Conservation (phyloP, 495 filamentous ascomycete species). For the Podospora didyma region DNA sequence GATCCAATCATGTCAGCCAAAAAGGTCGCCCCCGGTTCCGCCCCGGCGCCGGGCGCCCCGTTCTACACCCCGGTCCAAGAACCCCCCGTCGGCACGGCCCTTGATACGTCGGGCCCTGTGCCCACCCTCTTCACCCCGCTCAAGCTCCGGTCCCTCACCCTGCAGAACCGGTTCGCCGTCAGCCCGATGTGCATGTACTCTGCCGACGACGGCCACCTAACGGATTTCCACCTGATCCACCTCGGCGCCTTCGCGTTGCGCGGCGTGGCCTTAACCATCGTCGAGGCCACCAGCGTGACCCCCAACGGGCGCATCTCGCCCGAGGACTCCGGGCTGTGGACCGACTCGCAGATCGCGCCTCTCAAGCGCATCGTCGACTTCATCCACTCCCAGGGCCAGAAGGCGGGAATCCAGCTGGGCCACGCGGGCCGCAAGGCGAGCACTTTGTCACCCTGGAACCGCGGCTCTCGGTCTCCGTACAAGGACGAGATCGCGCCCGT, state of each 20-base stretch:
- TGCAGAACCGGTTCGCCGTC: slow-evolving; percentile 68
- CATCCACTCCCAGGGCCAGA: slow-evolving; percentile 58
- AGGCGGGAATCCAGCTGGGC: slow-evolving; percentile 67
- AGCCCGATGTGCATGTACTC: slow-evolving; percentile 69
- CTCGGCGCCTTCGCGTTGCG: slow-evolving; percentile 60
- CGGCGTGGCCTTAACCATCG: slow-evolving; percentile 60
- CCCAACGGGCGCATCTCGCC: slow-evolving; percentile 69
- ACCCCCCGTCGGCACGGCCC: slow-evolving; percentile 50
- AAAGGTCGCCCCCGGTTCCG: slow-evolving; percentile 12
- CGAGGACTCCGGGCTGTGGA: slow-evolving; percentile 66
- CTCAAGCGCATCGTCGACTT: slow-evolving; percentile 60
- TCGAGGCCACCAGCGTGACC: slow-evolving; percentile 66
- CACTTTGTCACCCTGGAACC: slow-evolving; percentile 56
- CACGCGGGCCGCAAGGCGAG: slow-evolving; percentile 75
- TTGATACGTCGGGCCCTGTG: slow-evolving; percentile 36
- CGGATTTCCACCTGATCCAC: slow-evolving; percentile 65
- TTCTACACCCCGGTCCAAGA: slow-evolving; percentile 60
- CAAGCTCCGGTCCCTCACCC: slow-evolving; percentile 59
- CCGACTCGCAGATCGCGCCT: slow-evolving; percentile 61
- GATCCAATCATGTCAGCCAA: slow-evolving; percentile 11
- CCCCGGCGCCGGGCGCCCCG: slow-evolving; percentile 29
- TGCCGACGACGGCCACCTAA: slow-evolving; percentile 61
- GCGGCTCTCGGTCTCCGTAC: too few species aligned
- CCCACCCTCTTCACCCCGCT: slow-evolving; percentile 65
- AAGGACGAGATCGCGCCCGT: slow-evolving; percentile 41